These are phyloP conservation scores for Sporodiniella umbellata DNA, from an alignment of 371 early-diverging fungal species.

Conservation along the genomic window DNA sequence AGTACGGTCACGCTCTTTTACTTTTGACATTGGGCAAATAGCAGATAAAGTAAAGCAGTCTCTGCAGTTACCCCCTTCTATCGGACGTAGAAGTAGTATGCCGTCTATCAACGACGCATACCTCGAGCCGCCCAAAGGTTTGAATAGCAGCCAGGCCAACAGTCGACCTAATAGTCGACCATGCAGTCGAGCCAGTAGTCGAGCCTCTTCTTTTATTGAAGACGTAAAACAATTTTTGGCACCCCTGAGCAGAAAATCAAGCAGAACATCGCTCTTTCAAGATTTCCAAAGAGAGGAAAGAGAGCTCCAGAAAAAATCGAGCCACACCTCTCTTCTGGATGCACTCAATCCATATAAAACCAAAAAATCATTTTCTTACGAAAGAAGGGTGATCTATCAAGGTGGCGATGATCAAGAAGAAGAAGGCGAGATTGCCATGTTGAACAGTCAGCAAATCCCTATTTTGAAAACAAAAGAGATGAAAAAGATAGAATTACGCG, in stretches of 20 bases:
- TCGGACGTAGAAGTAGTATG: constrained; percentile 22
- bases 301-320: constrained; percentile 8
- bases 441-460: constrained; percentile 7
- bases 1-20: constrained; percentile 18
- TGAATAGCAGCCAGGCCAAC: no score
- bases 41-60: constrained; percentile 22
- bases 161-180: not conserved
- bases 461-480: constrained; percentile 18
- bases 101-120: constrained; percentile 8
- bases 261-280: constrained; percentile 16
- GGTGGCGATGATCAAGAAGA: not conserved
- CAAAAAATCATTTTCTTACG: constrained; percentile 13
- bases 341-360: constrained; percentile 19
- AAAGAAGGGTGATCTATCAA: constrained; percentile 10
- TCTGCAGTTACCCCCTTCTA: constrained; percentile 1
- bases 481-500: constrained; percentile 15
- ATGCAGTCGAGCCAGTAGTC: constrained; percentile 15
- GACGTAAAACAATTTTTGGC: constrained; percentile 22
- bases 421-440: not conserved
- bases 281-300: constrained; percentile 6
- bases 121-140: not conserved
- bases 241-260: constrained; percentile 20
- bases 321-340: constrained; percentile 18
- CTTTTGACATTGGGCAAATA: constrained; percentile 8
- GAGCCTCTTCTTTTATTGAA: constrained; percentile 25